phyloP scores from a whole-genome alignment of 768 basidiomycete species.

The Pulveroboletus frians region DNA sequence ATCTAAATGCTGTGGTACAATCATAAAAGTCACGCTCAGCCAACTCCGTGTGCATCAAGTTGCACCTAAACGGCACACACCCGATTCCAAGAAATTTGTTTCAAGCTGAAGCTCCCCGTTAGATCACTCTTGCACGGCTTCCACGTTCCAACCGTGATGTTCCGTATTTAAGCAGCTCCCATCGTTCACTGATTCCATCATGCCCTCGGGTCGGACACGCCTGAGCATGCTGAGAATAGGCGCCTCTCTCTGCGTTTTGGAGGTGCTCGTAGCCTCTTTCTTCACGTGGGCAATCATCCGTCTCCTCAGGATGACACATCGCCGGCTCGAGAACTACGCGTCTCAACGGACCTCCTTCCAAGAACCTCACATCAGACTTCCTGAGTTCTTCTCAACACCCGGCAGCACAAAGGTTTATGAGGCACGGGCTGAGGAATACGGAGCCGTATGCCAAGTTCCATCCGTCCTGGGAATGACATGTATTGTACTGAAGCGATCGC shows the following conservation, averaged over 20 bases:
- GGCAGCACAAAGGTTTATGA: conserved; percentile 39
- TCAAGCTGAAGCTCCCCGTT: too few relatives aligned
- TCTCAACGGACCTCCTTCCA: conserved; percentile 40
- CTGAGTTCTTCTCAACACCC: conserved; percentile 23
- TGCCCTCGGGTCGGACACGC: neutral
- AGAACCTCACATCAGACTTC: conserved; percentile 41
- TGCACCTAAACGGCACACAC: neutral
- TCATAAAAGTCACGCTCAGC: neutral
- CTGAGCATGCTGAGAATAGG: neutral
- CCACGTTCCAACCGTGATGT: neutral
- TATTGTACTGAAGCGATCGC: conserved; percentile 43
- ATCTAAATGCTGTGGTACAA: neutral
- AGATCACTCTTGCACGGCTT: neutral
- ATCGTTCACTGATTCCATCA: neutral
- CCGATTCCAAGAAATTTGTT: neutral
- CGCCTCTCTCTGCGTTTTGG: conserved; percentile 1
- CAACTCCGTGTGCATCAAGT: neutral
- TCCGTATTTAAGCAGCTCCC: neutral
- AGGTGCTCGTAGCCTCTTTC: conserved; percentile 10
- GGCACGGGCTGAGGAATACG: conserved; percentile 44
- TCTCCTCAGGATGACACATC: conserved; percentile 4
- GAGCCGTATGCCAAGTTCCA: conserved; percentile 41
- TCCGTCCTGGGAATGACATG: conserved; percentile 33
- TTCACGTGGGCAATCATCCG: conserved; percentile 15
- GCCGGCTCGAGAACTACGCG: conserved; percentile 27